Evolutionary conservation across 176 grass and related monocot species (phyloP).

Genomic region (Lolium perenne): DNA sequence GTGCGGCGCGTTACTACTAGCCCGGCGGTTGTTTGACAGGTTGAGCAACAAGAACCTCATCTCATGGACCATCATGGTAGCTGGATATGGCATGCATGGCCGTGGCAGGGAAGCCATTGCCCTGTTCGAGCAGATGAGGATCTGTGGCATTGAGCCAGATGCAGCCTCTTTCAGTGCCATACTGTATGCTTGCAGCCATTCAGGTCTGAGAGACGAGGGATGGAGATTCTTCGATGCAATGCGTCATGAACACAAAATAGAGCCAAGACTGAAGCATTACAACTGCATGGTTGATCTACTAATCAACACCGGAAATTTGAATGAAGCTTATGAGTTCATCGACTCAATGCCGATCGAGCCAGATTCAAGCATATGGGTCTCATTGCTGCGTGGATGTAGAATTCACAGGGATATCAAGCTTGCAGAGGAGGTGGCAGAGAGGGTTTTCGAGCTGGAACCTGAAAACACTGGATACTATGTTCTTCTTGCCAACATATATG

Average conservation of each 20-base stretch:
- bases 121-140: constrained; percentile 70
- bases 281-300: constrained; percentile 83
- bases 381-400: constrained; percentile 74
- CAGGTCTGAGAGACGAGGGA: constrained; percentile 71
- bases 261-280: constrained; percentile 79
- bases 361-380: constrained; percentile 76
- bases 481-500: constrained; percentile 86
- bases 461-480: constrained; percentile 84
- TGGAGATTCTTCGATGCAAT: constrained; percentile 83
- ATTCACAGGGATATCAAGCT: constrained; percentile 82
- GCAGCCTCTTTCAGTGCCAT: constrained; percentile 70
- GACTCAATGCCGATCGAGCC: constrained; percentile 76
- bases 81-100: constrained; percentile 92
- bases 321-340: constrained; percentile 75
- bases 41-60: constrained; percentile 71
- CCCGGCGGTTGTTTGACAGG: constrained; percentile 59
- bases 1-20: constrained; percentile 68
- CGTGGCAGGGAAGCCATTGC: constrained; percentile 64
- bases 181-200: constrained; percentile 89
- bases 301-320: constrained; percentile 56
- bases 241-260: constrained; percentile 72
- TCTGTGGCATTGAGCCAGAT: constrained; percentile 64
- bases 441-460: constrained; percentile 74
- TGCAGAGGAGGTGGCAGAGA: constrained; percentile 80
- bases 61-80: constrained; percentile 94